Base-by-base conservation (phyloP, 345 rosid species). In the Limnanthes douglasii region DNA sequence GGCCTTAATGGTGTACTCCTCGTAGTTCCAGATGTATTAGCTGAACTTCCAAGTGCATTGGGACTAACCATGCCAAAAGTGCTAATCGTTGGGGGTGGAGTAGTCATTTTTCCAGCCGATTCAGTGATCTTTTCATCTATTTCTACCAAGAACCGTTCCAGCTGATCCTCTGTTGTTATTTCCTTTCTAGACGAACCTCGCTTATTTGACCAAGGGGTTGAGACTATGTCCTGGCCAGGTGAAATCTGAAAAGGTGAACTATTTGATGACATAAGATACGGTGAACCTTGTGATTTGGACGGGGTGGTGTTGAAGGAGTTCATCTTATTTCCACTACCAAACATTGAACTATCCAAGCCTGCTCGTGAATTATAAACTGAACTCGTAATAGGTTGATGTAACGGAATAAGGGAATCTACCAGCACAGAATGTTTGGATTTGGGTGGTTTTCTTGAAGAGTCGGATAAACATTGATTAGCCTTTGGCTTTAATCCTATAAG, bases 1-100 rank as follows among this genome's bases (percentile, higher is more conserved):
- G 73, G 69, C 60, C 95, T 68, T 58, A 79, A 57, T 31, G 98
- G 98, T 18, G 90, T 84, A 43, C 71, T 84, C 64, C 95, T 74
- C 11, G 74, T 51, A 57, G 81, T 70, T 57, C 92, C 94, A 63
- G 95, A 70, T 37, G 80, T 55, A 49, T 64, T 73, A 55, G 70
- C 71, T 31, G 95, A 74, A 53, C 77, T 73, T 46, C 68, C 69
- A 56, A 72, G 61, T 9, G 76, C 59, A 46, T 34, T 48, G 13
- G 98, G 92, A 66, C 81, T 84, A 30, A 69, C 61, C 41, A 69
- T 45, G 46, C 78, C 76, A 53, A 83, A 66, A 30, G 75, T 64
- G 50, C 70, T 51, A 17, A 70, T 48, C 2, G 77, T 79, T 42
- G 95, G 69, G 2, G 98, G 76, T 18, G 97, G 95, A 16, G 98